Base-by-base conservation (phyloP, 352 stramenopile genomes). In the Pythium plurisporium region DNA sequence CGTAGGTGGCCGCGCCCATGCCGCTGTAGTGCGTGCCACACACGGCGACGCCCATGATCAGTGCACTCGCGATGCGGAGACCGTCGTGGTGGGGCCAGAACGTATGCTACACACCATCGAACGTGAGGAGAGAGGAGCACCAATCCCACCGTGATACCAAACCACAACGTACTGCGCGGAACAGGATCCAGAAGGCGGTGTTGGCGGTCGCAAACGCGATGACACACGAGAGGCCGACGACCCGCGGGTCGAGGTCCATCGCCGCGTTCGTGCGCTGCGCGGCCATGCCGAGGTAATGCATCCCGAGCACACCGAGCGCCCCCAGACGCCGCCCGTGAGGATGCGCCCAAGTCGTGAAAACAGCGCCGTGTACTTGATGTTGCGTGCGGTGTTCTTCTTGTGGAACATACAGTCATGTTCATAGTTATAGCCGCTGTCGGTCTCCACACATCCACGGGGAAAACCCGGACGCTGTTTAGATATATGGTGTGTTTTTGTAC, bases 211-310 rank as follows among this genome's bases (percentile, higher is more conserved):
- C 62, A 17, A 86, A 81, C 8, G 79, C 77, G 14, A 89, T 77
- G 3, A 79, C 51, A 8, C 65, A 72, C 11, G 79, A 89, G 14
- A 77, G 34, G 15, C 67, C 55, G 25, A 87, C 70, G 45, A 89
- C 51, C 1, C 63, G 64, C 15, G 51, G 27, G 26, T 76, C 52
- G 34, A 80, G 74, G 3, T 55, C 54, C 67, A 86, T 74, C 12
- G 46, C 48, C 0, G 73, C 71, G 46, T 85, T 76, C 9, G 76
- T 69, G 46, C 75, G 73, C 54, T 87, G 72, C 0, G 79, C 79
- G 46, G 79, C 52, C 79, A 89, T 89, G 20, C 79, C 79, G 26
- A 86, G 43, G 64, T 86, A 89, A 51, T 87, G 79, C 79, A 89
- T 89, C 0, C 74, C 74, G 12, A 89, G 72, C 14, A 89, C 77